Base-by-base conservation (phyloP, 805 yeast species). In the Candida glaebosa region DNA sequence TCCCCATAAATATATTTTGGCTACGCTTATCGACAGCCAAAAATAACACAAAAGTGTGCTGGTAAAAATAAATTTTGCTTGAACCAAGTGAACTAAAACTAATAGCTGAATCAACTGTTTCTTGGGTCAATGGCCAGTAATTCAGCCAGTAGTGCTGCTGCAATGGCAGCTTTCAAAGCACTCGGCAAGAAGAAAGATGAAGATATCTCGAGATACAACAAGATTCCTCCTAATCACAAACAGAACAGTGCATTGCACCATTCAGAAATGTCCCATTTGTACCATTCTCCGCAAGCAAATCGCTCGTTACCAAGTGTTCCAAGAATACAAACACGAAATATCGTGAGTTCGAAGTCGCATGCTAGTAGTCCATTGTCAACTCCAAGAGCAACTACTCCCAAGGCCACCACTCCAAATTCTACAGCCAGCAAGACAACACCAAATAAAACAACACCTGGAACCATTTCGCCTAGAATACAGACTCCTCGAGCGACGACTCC, bases 141-240 rank as follows among this genome's bases (percentile, higher is more conserved):
- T 25, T 53, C 67, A 22, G 69, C 68, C 31, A 60, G 65, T 44
- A 67, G 64, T 36, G 71, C 73, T 5, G 75, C 75, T 10, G 75
- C 75, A 2, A 45, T 65, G 49, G 74, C 74, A 3, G 75, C 75
- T 4, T 69, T 69, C 48, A 65, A 60, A 43, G 63, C 52, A 28
- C 22, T 36, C 18, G 25, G 39, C 16, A 37, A 41, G 31, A 34
- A 41, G 24, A 45, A 41, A 33, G 40, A 35, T 8, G 43, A 36
- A 18, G 20, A 34, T 24, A 31, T 31, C 18, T 14, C 41, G 24
- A 18, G 34, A n/a, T 34, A 31, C 7, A 39, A 31, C 10, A 20
- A 18, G 18, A 34, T 25, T 18, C 37, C 20, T 10, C 5, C 31
- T 12, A 28, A 28, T 28, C 28, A 24, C 28, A 28, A 28, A 9